phyloP scores from a whole-genome alignment of 176 grass and related monocot genomes.

The Oryza australiensis region DNA sequence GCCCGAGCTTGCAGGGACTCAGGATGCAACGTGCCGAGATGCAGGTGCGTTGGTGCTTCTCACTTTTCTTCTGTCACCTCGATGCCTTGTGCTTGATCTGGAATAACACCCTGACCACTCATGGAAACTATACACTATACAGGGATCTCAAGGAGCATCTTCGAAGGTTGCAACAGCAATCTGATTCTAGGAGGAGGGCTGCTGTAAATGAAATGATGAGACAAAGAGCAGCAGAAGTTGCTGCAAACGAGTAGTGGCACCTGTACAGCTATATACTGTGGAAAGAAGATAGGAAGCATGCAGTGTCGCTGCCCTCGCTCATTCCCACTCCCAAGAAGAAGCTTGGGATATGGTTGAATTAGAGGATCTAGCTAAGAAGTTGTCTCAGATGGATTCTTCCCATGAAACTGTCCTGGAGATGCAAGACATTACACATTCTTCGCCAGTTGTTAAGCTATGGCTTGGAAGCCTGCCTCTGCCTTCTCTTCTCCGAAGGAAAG shows the following conservation, averaged over 20 bases:
- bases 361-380: slow-evolving; percentile 40
- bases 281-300: slow-evolving; percentile 55
- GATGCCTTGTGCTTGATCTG: background rate
- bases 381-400: slow-evolving; percentile 39
- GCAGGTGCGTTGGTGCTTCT: slow-evolving; percentile 68
- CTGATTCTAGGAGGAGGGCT: slow-evolving; percentile 94
- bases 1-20: slow-evolving; percentile 94
- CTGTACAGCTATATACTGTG: slow-evolving; percentile 60
- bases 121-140: slow-evolving; percentile 27
- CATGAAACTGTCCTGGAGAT: slow-evolving; percentile 19
- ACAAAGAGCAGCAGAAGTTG: slow-evolving; percentile 88
- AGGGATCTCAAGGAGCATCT: slow-evolving; percentile 99
- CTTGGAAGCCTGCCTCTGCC: slow-evolving; percentile 1
- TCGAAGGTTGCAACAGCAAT: slow-evolving; percentile 92
- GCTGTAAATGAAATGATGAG: slow-evolving; percentile 99
- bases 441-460: slow-evolving; percentile 31
- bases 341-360: slow-evolving; percentile 50
- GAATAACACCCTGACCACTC: slow-evolving; percentile 5
- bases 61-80: background rate
- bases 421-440: slow-evolving; percentile 33
- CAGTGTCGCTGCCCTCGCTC: slow-evolving; percentile 36
- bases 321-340: slow-evolving; percentile 36
- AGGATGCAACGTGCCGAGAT: slow-evolving; percentile 86
- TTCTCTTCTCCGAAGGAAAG: slow-evolving; percentile 27
- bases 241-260: slow-evolving; percentile 56